A percentile compares a stretch with the other conserved stretches of the same genome.
Conservation (phyloP, 208 protist genomes). For the Trypanosoma theileri region DNA sequence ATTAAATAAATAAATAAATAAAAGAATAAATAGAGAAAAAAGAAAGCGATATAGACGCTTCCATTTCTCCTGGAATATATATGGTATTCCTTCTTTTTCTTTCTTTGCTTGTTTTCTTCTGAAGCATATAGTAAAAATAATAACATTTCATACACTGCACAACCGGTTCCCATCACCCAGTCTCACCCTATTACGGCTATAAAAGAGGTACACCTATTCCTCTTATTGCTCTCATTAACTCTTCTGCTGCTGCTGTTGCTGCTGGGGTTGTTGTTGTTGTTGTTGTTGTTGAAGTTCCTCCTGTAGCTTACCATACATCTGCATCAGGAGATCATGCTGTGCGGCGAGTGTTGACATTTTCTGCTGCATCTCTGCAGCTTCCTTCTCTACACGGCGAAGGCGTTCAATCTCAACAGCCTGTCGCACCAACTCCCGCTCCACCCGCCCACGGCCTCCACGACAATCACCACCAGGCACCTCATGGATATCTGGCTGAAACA, state of each 20-base stretch:
- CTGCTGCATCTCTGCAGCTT: conserved; percentile 29
- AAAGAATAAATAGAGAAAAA: too few relatives aligned
- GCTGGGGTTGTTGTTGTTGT: not conserved
- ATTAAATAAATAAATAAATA: too few relatives aligned
- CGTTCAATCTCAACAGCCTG: conserved; percentile 75
- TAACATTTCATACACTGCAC: too few relatives aligned
- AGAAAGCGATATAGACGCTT: not conserved
- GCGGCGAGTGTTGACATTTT: conserved; percentile 40
- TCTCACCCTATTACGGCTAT: not conserved
- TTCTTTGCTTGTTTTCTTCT: conserved; percentile 1
- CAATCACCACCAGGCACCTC: not conserved
- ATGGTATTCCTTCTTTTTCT: not conserved
- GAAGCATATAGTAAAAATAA: not conserved
- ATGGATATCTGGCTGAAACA: conserved; percentile 12
- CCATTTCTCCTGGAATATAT: not conserved
- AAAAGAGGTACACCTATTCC: not conserved
- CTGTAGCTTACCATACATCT: conserved; percentile 80
- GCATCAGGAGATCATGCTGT: conserved; percentile 71
- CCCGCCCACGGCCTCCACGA: conserved; percentile 26
- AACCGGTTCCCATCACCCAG: not conserved
- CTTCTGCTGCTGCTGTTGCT: conserved; percentile 4
- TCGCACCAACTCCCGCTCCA: conserved; percentile 72
- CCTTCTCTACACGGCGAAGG: conserved; percentile 36
- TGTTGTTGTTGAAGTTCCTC: conserved; percentile 40
- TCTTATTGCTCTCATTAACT: not conserved